Conservation (phyloP, 306 rosid genomes). For the Astragalus glycyphyllos region DNA sequence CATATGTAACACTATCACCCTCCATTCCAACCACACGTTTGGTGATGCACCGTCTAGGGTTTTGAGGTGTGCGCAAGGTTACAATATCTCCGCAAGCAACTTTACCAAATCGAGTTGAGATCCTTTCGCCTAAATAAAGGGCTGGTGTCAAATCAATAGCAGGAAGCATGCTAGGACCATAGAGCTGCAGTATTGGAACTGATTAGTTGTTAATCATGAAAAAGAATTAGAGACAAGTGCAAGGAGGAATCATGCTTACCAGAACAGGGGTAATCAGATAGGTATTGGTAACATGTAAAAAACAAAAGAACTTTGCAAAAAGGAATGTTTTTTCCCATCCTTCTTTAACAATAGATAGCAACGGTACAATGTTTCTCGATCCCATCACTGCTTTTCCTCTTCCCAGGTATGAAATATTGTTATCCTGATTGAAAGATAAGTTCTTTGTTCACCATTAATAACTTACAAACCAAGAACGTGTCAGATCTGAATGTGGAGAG, state of each 20-base stretch:
- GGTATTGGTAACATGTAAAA: constrained; percentile 51
- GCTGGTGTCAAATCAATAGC: constrained; percentile 42
- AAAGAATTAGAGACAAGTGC: background rate
- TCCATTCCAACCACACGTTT: constrained; percentile 82
- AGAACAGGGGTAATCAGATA: constrained; percentile 44
- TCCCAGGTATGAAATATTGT: constrained; percentile 9
- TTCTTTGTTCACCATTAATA: background rate
- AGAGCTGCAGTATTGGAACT: constrained; percentile 53
- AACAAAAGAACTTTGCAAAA: constrained; percentile 48
- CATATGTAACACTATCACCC: constrained; percentile 66
- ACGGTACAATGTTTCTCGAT: constrained; percentile 22
- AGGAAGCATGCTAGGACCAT: constrained; percentile 94
- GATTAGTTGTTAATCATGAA: constrained; percentile 5
- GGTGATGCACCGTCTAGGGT: constrained; percentile 47
- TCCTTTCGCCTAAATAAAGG: constrained; percentile 51
- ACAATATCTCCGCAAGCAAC: constrained; percentile 66
- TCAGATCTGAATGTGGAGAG: constrained; percentile 18
- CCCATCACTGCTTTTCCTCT: constrained; percentile 12
- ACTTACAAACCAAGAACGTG: background rate
- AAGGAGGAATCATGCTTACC: constrained; percentile 45
- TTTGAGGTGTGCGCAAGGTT: constrained; percentile 54
- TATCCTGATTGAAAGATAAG: background rate
- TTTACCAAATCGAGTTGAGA: constrained; percentile 60
- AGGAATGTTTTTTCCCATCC: constrained; percentile 35
- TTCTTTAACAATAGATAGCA: constrained; percentile 42